Conservation (phyloP, 2,329 filamentous ascomycete species). For the Falciphora oryzae region DNA sequence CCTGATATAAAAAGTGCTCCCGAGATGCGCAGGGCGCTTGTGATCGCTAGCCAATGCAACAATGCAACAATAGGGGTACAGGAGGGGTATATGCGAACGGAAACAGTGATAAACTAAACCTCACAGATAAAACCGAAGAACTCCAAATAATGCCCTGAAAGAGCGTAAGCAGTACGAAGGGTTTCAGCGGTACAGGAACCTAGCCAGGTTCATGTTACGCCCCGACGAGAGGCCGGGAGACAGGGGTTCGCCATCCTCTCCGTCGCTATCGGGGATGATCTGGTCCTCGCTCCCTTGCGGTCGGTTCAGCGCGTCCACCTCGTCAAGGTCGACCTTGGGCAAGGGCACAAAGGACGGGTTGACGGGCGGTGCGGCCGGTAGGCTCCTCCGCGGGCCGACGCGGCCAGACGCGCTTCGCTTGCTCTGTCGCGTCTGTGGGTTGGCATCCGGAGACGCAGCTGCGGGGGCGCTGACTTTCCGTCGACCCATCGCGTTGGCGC, state of each 20-base stretch:
- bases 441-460: slow-evolving; percentile 17
- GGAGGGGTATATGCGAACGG: neutral
- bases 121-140: neutral
- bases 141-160: neutral
- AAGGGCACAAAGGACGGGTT: slow-evolving; percentile 51
- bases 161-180: neutral
- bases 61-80: neutral
- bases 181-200: slow-evolving; percentile 34
- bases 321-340: slow-evolving; percentile 46
- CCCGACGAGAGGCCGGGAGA: slow-evolving; percentile 4
- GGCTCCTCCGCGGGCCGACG: slow-evolving; percentile 7
- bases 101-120: neutral
- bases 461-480: slow-evolving; percentile 18
- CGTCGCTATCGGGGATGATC: slow-evolving; percentile 47
- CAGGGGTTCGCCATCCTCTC: slow-evolving; percentile 33
- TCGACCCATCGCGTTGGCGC: slow-evolving; percentile 37
- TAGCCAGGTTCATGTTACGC: slow-evolving; percentile 37
- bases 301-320: slow-evolving; percentile 46
- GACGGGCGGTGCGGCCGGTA: slow-evolving; percentile 25
- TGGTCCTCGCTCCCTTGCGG: slow-evolving; percentile 51
- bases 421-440: slow-evolving; percentile 16
- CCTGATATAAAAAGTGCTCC: neutral
- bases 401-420: slow-evolving; percentile 1
- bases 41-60: neutral
- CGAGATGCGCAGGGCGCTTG: neutral